Base-by-base conservation (phyloP, 73 alveolate species). In the Paramecium caudatum region DNA sequence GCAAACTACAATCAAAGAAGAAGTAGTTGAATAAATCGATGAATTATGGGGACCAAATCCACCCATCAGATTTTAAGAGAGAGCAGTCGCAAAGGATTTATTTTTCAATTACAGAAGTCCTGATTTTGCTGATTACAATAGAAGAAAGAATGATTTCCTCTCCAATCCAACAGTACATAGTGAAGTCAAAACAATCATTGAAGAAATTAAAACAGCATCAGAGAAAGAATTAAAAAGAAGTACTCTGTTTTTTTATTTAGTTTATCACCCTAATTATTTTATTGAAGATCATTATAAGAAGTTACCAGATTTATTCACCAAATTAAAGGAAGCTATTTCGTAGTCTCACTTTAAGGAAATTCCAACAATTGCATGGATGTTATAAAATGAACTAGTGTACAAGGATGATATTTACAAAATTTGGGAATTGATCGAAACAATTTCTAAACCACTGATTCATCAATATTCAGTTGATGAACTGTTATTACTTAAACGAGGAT, bases 251-350 rank as follows among this genome's bases (percentile, higher is more conserved):
- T 4, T 65, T 33, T 62, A 6, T 19, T 65, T 65, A 65, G 83
- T 65, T 36, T 65, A 33, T 65, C 83, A 65, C 21, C 88, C 88
- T 10, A 74, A 74, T 21, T 74, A 41, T 45, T 74, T 74, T 25
- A 74, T 74, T 74, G 88, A 74, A 74, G 88, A 74, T 41, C 68
- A 74, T 23, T 74, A 74, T 74, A 74, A 74, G 32, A 74, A 36
- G 19, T 10, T 41, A 16, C 69, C 62, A 17, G 88, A 74, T 41
- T 47, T 39, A 2, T 74, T 74, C 43, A 21, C 43, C 16, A 27
- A n/a, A 17, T 47, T 74, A 4, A 74, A 74, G 19, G 39, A 74
- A 39, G 69, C 62, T 21, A 27, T 74, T 10, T 7, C 12, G 6
- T 37, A 74, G 12, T 37, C 88, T 9, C 17, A 23, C 39, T 74